Base-by-base conservation (phyloP, 2,329 filamentous ascomycete genomes). In the Xylaria sp. region DNA sequence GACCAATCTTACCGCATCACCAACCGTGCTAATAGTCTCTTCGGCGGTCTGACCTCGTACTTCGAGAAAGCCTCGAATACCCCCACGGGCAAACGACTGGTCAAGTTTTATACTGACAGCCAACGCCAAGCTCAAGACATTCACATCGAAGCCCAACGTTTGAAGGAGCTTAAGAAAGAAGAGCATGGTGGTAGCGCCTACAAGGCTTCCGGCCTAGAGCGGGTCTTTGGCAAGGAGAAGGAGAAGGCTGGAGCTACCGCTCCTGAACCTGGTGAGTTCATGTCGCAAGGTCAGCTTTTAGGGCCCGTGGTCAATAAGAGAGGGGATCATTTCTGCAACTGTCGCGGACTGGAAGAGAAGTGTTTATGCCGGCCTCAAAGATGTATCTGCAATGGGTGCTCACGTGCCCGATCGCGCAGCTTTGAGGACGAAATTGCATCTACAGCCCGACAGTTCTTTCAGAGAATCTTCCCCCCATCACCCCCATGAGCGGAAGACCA, bases 61-160 rank as follows among this genome's bases (percentile, higher is more conserved):
- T 98, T 97, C 77, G 95, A 98, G 82, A 96, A 96, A 86, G 95
- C 95, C 1, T 84, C 90, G 64, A 90, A 86, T 78, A 96, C 94
- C 0, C 93, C 94, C 10, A 97, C 94, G 1, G 96, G 96, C 73
- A 89, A 94, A 84, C 93, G 91, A 81, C 83, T 99, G 68, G 91
- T 92, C 73, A 85, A 90, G 69, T 99, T 99, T 83, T 99, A 99
- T 82, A 86, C 90, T 7, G 85, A 93, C 73, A 88, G 92, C 70
- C 90, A 91, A 78, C 93, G 93, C 83, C 94, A 98, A 81, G 94
- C 97, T 36, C 86, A 93, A 74, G 96, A 99, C 78, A 96, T 99
- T 53, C 96, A 99, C 82, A 87, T 86, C 69, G 96, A 99, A 85
- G 96, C 96, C 36, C 87, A 91, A 70, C 90, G 96, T 73, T 85